Evolutionary conservation across 129 eudicot genomes (phyloP), one percentile per base, ranked within the genome.

Genomic region (Solidago caesia): DNA sequence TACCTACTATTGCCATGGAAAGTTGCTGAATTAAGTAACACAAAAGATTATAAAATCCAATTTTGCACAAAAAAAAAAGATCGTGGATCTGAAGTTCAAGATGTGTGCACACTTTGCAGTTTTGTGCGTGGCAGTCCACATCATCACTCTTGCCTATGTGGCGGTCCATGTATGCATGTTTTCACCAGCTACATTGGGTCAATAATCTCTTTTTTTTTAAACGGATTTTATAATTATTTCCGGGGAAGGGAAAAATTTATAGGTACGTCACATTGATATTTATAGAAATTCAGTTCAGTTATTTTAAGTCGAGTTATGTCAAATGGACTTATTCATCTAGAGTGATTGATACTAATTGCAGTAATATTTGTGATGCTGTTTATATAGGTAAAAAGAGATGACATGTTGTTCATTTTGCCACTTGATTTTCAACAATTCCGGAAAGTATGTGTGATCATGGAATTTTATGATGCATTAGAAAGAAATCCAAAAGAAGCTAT

Each of bases 401-500:
- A 62, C 55, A 80, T 75, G 9, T 57, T 77, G 63, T 73, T 79
- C 87, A 77, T 72, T 81, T 80, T 94, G 70, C 84, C 92, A 73
- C 85, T 94, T 63, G 96, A 94, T 78, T 91, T 91, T 74, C 91
- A 91, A 74, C 93, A 86, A 29, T 94, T 94, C 45, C 83, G 79
- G 25, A 85, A 82, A 65, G 81, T 77, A 61, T 94, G 97, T 55
- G 65, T 64, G 47, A 5, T 88, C 7, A 77, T 76, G 70, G 82
- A 79, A 8, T 82, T 94, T 68, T 88, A 85, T 58, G 81, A 52
- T 9, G 63, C 79, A 33, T 71, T 94, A 43, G 91, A 88, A 48
- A 87, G 76, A 74, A 88, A 87, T 46, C 94, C 99, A 9, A 88
- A 88, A 88, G 97, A 90, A 76, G 96, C 99, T 75, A 87, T 94